Percentiles rank a stretch among this genome's conserved stretches.
phyloP scores from a whole-genome alignment of 1,284 basidiomycete genomes.

The Ustilago bromivora region DNA sequence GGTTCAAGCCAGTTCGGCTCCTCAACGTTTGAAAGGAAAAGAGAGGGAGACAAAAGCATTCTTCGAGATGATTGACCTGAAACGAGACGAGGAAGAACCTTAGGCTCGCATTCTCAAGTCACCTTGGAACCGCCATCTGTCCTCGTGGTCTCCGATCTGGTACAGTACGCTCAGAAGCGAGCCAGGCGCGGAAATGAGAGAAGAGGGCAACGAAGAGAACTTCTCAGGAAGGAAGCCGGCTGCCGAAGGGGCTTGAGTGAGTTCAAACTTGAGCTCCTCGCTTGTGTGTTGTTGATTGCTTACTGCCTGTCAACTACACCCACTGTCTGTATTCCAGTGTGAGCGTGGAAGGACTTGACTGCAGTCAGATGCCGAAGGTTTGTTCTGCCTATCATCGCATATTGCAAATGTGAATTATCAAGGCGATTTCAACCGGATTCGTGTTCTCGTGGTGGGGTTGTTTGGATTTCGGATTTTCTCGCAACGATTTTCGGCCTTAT shows the following conservation, averaged over 20 bases:
- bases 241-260: neutral
- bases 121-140: neutral
- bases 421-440: conserved; percentile 17
- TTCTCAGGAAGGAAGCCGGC: neutral
- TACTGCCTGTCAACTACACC: conserved; percentile 3
- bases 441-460: neutral
- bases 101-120: neutral
- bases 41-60: neutral
- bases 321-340: neutral
- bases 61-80: neutral
- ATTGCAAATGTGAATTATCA: conserved; percentile 1
- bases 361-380: conserved; percentile 16
- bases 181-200: neutral
- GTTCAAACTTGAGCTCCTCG: neutral
- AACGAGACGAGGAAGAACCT: neutral
- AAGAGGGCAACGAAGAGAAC: neutral
- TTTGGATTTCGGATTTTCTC: conserved; percentile 1
- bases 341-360: neutral
- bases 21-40: neutral
- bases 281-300: conserved; percentile 1
- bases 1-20: neutral
- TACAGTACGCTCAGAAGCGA: neutral
- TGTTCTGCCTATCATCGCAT: conserved; percentile 11
- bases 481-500: conserved; percentile 2
- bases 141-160: neutral